Conservation (phyloP, 2,329 filamentous ascomycete genomes). For the Fusarium sp. region DNA sequence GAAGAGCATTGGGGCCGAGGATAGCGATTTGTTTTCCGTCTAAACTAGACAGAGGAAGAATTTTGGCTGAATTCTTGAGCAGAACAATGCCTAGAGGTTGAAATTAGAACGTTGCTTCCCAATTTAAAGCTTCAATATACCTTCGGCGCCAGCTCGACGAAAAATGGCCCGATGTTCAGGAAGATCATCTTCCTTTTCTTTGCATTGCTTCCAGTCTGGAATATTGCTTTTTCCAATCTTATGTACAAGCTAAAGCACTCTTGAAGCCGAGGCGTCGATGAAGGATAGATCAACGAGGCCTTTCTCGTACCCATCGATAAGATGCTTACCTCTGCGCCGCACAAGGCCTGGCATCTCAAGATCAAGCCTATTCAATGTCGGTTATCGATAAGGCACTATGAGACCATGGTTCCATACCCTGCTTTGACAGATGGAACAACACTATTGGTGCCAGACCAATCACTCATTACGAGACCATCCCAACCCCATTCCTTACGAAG, state of each 20-base stretch:
- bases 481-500: conserved; percentile 54
- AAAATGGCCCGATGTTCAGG: conserved; percentile 17
- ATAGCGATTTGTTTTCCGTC: not conserved
- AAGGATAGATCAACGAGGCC: conserved; percentile 6
- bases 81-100: conserved; percentile 12
- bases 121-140: not conserved
- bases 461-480: conserved; percentile 55
- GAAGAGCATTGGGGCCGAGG: conserved; percentile 17
- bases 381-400: not conserved
- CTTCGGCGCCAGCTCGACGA: conserved; percentile 18
- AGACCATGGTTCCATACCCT: not conserved
- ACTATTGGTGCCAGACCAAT: conserved; percentile 50
- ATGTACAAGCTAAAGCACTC: conserved; percentile 10
- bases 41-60: conserved; percentile 1
- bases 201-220: conserved; percentile 16
- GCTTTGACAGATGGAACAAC: conserved; percentile 43
- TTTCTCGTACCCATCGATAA: conserved; percentile 9
- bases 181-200: conserved; percentile 17
- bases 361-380: not conserved
- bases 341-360: conserved; percentile 30
- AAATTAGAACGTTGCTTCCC: not conserved
- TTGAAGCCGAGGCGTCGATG: conserved; percentile 11
- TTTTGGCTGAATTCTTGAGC: conserved; percentile 3
- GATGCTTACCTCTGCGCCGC: conserved; percentile 13
- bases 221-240: conserved; percentile 13